Base-by-base conservation (phyloP, 768 basidiomycete species). In the Kwoniella sp. region DNA sequence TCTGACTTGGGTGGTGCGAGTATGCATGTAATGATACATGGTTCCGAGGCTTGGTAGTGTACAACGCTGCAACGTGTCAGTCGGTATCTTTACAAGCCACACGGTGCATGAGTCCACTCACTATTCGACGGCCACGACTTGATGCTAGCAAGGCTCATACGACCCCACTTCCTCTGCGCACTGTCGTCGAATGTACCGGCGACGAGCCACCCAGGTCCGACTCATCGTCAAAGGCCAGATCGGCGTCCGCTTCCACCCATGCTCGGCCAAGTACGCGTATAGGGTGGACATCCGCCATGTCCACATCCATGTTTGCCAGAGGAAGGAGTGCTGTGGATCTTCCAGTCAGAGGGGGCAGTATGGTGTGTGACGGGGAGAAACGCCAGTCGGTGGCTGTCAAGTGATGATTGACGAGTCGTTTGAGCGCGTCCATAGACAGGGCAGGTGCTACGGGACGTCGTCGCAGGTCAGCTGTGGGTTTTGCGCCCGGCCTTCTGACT, bases 371-470 rank as follows among this genome's bases (percentile, higher is more conserved):
- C 8, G 42, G 10, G 23, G 56, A 15, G 49, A 59, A 70, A 31
- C 51, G 57, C 68, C 68, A 70, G 41, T 70, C 65, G 0, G 68
- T 70, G 2, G 42, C 5, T 0, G 46, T 34, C 10, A 70, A 55
- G 43, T 70, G 60, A 25, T 62, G 58, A 22, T 64, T 60, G 41
- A 67, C 36, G 28, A 64, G 32, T 10, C 33, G 27, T 22, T 60
- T 62, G 60, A 70, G 65, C 2, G 62, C 38, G 3, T 17, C 36
- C 3, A 61, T 25, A 0, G 62, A 48, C 20, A 67, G 51, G 3
- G 19, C 22, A 9, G 64, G 43, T 3, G 43, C 59, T 62, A 36
- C 3, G 19, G 5, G n/a, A n/a, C n/a, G n/a, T n/a, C n/a, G n/a
- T n/a, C n/a, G n/a, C n/a, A n/a, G n/a, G n/a, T n/a, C n/a, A n/a